Percentiles rank a stretch among this genome's conserved stretches.
phyloP scores from a whole-genome alignment of 2,329 filamentous ascomycete genomes.

The Corynespora cassiicola region DNA sequence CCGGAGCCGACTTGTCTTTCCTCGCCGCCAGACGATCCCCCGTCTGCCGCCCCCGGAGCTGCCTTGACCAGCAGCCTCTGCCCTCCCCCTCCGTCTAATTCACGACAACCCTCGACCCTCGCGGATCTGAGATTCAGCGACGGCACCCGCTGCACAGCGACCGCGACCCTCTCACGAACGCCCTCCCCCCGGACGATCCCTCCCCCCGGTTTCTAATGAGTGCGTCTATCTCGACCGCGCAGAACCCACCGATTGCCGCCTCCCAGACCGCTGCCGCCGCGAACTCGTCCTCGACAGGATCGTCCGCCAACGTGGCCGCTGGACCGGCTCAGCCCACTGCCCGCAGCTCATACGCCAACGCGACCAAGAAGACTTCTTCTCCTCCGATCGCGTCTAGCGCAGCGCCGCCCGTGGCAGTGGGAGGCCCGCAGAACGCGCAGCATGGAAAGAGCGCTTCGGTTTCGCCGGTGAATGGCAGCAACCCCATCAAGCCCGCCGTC shows the following conservation, averaged over 20 bases:
- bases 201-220: constrained; percentile 61
- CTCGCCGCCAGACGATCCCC: constrained; percentile 22
- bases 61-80: too few relatives aligned
- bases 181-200: constrained; percentile 17
- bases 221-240: constrained; percentile 63
- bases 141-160: constrained; percentile 17
- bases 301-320: constrained; percentile 57
- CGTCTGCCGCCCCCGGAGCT: constrained; percentile 37
- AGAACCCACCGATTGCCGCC: constrained; percentile 55
- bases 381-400: constrained; percentile 58
- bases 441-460: constrained; percentile 54
- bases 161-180: constrained; percentile 15
- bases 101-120: constrained; percentile 19
- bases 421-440: constrained; percentile 60
- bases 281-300: constrained; percentile 56
- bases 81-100: constrained; percentile 1
- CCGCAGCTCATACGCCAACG: constrained; percentile 66
- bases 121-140: constrained; percentile 41
- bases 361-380: constrained; percentile 62
- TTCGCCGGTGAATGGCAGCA: constrained; percentile 86
- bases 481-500: constrained; percentile 72
- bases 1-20: constrained; percentile 30
- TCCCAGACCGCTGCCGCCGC: constrained; percentile 54
- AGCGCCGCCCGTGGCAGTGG: constrained; percentile 60
- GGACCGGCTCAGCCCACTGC: constrained; percentile 63